These are phyloP conservation scores for Chlorencoelia australis DNA, from an alignment of 2,329 filamentous ascomycete species.

Conservation along the genomic window DNA sequence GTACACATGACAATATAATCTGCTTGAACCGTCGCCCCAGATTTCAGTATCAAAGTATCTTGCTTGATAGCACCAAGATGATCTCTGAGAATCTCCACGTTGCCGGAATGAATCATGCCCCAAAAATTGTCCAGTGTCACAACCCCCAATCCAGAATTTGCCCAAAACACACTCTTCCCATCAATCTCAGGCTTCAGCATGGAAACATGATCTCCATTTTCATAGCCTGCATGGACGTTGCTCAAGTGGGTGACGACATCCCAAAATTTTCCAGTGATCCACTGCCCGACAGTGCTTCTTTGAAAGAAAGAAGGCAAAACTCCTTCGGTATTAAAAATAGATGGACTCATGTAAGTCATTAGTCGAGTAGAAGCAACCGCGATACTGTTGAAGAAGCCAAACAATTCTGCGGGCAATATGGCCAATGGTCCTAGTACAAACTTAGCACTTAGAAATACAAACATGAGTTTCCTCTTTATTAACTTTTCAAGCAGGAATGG, in stretches of 20 bases:
- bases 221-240: neutral
- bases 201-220: neutral
- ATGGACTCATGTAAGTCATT: neutral
- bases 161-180: neutral
- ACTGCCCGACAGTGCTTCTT: neutral
- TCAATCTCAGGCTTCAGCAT: neutral
- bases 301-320: neutral
- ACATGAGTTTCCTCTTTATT: conserved; percentile 4
- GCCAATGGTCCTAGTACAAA: conserved; percentile 9
- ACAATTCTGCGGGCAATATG: conserved; percentile 6
- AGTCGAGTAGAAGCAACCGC: neutral
- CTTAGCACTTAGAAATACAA: conserved; percentile 8
- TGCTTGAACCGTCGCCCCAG: neutral
- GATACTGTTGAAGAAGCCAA: conserved; percentile 3
- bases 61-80: neutral
- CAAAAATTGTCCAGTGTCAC: neutral
- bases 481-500: conserved; percentile 4
- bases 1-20: conserved; percentile 5
- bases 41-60: neutral
- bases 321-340: neutral
- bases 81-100: neutral
- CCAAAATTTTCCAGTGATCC: neutral
- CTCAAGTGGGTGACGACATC: neutral
- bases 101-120: neutral
- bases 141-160: neutral